phyloP scores from a whole-genome alignment of 2,329 filamentous ascomycete species.

The Paraphaeosphaeria sporulosa region DNA sequence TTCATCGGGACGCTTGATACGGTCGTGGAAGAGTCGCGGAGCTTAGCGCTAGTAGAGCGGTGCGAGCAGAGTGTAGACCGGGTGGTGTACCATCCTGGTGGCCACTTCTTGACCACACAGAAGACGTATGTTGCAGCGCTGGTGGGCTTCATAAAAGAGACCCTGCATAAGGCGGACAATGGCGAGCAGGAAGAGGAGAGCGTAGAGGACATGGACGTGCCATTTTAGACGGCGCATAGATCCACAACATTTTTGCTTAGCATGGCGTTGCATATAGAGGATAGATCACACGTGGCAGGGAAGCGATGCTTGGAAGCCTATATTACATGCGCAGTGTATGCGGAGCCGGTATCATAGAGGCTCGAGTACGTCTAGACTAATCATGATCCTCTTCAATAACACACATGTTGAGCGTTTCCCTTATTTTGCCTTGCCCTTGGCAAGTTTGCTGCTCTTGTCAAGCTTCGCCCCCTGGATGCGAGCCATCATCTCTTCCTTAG shows the following conservation, averaged over 20 bases:
- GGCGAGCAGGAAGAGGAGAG: constrained; percentile 59
- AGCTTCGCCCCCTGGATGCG: constrained; percentile 76
- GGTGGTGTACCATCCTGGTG: constrained; percentile 80
- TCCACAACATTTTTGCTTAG: constrained; percentile 17
- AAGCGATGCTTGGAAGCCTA: constrained; percentile 31
- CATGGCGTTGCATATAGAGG: constrained; percentile 27
- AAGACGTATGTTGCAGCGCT: constrained; percentile 82
- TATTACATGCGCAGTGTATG: constrained; percentile 46
- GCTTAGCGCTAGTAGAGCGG: constrained; percentile 69
- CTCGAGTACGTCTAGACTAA: constrained; percentile 42
- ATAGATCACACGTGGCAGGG: constrained; percentile 12
- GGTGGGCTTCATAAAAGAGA: constrained; percentile 72
- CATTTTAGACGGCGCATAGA: constrained; percentile 58
- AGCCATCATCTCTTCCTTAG: constrained; percentile 99
- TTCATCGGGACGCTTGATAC: constrained; percentile 85
- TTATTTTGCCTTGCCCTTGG: constrained; percentile 47
- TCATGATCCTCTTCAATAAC: constrained; percentile 27
- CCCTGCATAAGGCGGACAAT: constrained; percentile 51
- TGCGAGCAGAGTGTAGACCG: constrained; percentile 62
- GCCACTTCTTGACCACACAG: constrained; percentile 83
- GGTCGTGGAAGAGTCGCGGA: constrained; percentile 82
- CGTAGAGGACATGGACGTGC: constrained; percentile 73
- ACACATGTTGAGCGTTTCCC: constrained; percentile 10
- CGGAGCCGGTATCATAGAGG: constrained; percentile 36
- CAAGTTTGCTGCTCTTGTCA: constrained; percentile 50